These are phyloP conservation scores for Colletotrichum cordylinicola DNA, from an alignment of 2,329 filamentous ascomycete genomes.

Conservation along the genomic window DNA sequence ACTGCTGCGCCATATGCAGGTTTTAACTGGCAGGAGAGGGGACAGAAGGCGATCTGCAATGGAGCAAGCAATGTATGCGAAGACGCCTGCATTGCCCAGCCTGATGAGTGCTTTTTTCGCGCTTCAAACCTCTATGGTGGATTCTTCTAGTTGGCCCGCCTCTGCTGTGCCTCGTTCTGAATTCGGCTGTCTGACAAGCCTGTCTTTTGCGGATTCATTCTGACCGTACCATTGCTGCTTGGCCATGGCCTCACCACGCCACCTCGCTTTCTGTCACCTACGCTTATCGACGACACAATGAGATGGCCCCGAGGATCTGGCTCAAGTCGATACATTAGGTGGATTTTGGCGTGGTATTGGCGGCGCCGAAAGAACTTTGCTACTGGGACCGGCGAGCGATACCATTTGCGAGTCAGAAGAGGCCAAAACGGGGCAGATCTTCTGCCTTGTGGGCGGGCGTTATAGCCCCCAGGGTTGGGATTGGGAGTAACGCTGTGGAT, in stretches of 20 bases:
- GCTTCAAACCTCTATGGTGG: neutral
- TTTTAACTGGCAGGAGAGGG: slow-evolving; percentile 1
- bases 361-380: neutral
- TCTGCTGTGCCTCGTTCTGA: neutral
- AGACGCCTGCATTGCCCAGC: neutral
- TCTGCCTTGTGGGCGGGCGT: neutral
- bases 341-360: neutral
- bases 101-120: neutral
- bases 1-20: neutral
- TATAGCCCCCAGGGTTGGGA: neutral
- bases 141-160: neutral
- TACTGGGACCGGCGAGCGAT: neutral
- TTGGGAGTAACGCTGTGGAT: neutral
- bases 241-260: neutral
- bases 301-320: neutral
- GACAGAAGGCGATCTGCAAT: slow-evolving; percentile 5
- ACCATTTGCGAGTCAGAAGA: slow-evolving; percentile 7
- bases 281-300: neutral
- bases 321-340: neutral
- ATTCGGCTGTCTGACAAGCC: neutral
- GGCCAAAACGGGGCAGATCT: neutral
- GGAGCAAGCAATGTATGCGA: neutral
- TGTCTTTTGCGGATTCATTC: neutral
- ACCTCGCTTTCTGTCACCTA: neutral
- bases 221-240: neutral